Evolutionary conservation across 129 eudicot genomes (phyloP), one percentile per base, ranked within the genome.

Genomic region (Lonicera japonica): DNA sequence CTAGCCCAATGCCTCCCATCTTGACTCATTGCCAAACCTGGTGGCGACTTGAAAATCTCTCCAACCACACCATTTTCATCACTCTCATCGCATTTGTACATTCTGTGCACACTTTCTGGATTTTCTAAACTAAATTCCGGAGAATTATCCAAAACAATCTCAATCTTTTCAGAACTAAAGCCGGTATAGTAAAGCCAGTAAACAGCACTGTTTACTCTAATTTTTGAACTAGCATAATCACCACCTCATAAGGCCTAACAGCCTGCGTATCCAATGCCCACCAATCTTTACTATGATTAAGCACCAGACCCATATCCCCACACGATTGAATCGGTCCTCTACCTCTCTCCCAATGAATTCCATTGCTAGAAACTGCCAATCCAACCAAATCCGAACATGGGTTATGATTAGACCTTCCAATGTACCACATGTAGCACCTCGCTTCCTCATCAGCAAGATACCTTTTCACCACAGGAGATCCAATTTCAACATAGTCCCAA

Each of bases 1-100:
- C 95, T 73, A 13, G 97, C 95, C 97, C 97, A 91, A 68, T 91
- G 85, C 67, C 97, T 80, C 58, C 97, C 97, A 71, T 91, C 97
- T 80, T 91, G 95, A 69, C 97, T 91, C 87, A 85, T 85, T 1
- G 95, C 97, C 67, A 91, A 87, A 45, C 97, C 97, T 4, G 90
- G 86, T 58, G 87, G 72, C 17, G 95, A 84, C 84, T 77, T 81
- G 1, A 21, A 72, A 65, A 83, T 63, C 79, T 61, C 77, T 36
- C 82, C 79, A 55, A 18, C 50, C 25, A 56, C 78, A 53, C 56
- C 64, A 10, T 56, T 65, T 29, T 29, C 36, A 29, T 29, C 36
- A 29, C 36, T 29, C 36, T 29, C 36, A 29, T 29, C 6, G 36
- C 36, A 29, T 29, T 65, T 54, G 71, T 23, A 15, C 53, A 19